These are phyloP conservation scores for Piper longum DNA, from an alignment of 164 flowering plant genomes.

Conservation along the genomic window DNA sequence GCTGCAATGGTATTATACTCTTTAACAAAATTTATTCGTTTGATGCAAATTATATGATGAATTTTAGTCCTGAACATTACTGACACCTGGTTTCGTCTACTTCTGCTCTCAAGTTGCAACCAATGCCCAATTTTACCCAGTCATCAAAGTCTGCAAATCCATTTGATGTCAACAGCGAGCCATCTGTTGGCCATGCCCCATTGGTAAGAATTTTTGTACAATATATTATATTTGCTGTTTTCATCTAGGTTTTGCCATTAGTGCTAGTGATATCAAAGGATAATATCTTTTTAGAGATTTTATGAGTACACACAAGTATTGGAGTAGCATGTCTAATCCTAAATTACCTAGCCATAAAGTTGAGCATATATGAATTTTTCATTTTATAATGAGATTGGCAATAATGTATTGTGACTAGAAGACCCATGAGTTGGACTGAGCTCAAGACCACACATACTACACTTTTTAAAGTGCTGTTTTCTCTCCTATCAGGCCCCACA, in stretches of 20 bases:
- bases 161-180: slow-evolving; percentile 51
- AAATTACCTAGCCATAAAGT: no score
- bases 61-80: background rate
- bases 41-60: background rate
- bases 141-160: slow-evolving; percentile 58
- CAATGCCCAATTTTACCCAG: slow-evolving; percentile 29
- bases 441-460: no score
- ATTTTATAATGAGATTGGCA: no score
- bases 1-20: slow-evolving; percentile 29
- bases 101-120: slow-evolving; percentile 21
- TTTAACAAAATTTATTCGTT: background rate
- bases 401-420: no score
- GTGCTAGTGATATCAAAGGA: background rate
- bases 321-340: no score
- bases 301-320: no score
- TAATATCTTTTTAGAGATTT: no score
- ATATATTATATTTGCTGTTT: no score
- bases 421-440: no score
- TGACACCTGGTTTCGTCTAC: slow-evolving; percentile 1
- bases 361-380: no score
- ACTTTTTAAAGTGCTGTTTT: no score
- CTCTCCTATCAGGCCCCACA: no score
- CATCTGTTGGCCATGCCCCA: slow-evolving; percentile 33
- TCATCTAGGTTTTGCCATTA: background rate
- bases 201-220: slow-evolving; percentile 21